Base-by-base conservation (phyloP, 768 basidiomycete species). In the Rickenella mellea region DNA sequence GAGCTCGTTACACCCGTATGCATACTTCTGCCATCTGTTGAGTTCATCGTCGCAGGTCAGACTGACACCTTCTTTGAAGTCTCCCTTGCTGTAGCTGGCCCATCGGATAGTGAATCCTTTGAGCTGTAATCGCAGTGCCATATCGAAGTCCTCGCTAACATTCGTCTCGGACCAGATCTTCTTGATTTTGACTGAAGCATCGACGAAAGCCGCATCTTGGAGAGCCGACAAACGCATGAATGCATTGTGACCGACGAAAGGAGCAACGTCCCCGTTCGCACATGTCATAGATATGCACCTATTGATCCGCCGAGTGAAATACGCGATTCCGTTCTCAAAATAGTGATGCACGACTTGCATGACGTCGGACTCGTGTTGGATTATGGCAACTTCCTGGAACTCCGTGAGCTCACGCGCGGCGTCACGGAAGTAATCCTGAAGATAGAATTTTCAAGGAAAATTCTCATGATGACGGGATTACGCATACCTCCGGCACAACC, bases 51-150 rank as follows among this genome's bases (percentile, higher is more conserved):
- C 88, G 41, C 79, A 80, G 0, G 91, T 92, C 12, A 94, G 66
- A 0, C 83, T 86, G 15, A 94, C 90, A 48, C 91, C 91, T 54
- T 94, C 91, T 63, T 90, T 85, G 68, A 92, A 93, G 2, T 76
- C 83, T 37, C 87, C 79, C 19, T 84, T 72, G 1, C 78, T 82
- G 58, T 93, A 93, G 0, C 84, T 86, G 22, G 88, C 82, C 88
- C 85, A 83, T 32, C 83, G 79, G 48, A 87, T 85, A 49, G 74
- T 77, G 55, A 84, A 87, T 0, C 80, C 83, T 53, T 76, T 52
- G 19, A 65, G 63, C 53, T 65, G 79, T 15, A 87, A 64, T 8
- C 82, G 70, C 17, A 83, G 57, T 0, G 84, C 82, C 76, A 88
- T 83, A 53, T 85, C 83, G 49, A 87, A 88, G 56, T 86, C 86